Evolutionary conservation across 768 basidiomycete genomes (phyloP), one percentile per base, ranked within the genome.

Genomic region (Mycena olivaceomarginata): DNA sequence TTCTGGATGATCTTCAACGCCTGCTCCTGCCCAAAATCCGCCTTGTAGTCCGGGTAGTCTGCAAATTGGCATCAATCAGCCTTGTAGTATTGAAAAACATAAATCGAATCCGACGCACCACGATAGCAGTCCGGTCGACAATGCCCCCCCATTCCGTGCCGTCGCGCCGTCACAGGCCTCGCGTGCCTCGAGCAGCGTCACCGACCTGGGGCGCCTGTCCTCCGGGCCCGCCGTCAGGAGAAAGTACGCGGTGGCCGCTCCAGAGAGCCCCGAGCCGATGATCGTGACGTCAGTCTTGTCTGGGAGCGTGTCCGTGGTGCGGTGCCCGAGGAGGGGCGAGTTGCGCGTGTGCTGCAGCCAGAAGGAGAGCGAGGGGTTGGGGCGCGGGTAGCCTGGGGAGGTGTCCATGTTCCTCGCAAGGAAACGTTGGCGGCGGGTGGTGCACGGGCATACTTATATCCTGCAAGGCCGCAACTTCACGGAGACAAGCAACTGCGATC

Each of bases 121-220:
- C 77, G 75, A 63, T 81, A 80, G 46, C 72, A 72, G 75, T 81
- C 75, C 18, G 82, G 83, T n/a, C 81, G 75, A 70, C 81, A 81
- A 74, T 84, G 83, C 25, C 11, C 83, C n/a, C 83, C 82, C 83
- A 66, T 84, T 84, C 41, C 83, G 67, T 22, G 76, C 83, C 5
- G 83, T 84, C 5, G 84, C 84, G 4, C 84, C 84, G 10, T 78
- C 69, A 59, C 82, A 82, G 15, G 75, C 79, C 56, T 89, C 87
- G 22, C 89, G 73, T 15, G 89, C 90, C 80, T 91, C 90, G 16
- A 91, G 78, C 10, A 89, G 80, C n/a, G 86, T 82, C 43, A 90
- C 82, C 46, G 66, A 66, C 22, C 73, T 73, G 12, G 82, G 79
- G 16, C 71, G 69, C 18, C 70, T 66, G 20, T 53, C 51, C 51